Evolutionary conservation across 2,329 filamentous ascomycete genomes (phyloP), one percentile per base, ranked within the genome.

Genomic region (Claviceps digitariae): DNA sequence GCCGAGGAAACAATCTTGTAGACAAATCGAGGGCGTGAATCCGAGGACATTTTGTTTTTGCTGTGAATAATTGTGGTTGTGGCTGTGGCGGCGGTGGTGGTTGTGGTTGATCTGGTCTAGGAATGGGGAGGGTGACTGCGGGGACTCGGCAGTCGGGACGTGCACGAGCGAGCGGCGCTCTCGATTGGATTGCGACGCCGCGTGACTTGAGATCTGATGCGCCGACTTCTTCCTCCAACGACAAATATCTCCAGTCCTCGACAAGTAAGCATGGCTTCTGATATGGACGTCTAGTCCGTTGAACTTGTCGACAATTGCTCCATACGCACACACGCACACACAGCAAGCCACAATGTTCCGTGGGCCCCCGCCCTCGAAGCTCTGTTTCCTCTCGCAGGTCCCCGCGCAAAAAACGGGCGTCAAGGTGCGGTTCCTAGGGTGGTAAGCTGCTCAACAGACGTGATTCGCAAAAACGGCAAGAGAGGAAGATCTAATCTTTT

Each of bases 351-450:
- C 12, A 21, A 80, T 79, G 77, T 77, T 75, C 21, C 69, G 69
- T 57, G 79, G 77, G 9, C 86, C 87, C 29, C 70, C 80, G 34
- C 78, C 88, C 7, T 84, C 83, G 23, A 74, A 70, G 55, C 72
- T 83, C 43, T 81, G 83, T 55, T 81, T 89, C 55, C 73, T 91
- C 52, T 80, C 78, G 15, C 72, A 78, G 54, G 69, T 90, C 15
- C 71, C 76, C 3, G 63, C 64, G 50, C 71, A 72, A 49, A 63
- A 71, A n/a, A 58, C 71, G 15, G 79, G 79, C 43, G 79, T 82
- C n/a, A 97, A 97, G 71, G 84, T 96, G 56, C 84, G 91, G 56
- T 95, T 97, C 67, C 70, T 97, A 50, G 90, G 89, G 68, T 96
- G 90, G 91, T 95, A 76, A 71, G 82, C 70, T 50, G 31, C 21